A percentile compares a stretch with the other conserved stretches of the same genome.
Conservation (phyloP, 257 asterid genomes). For the Paraleonurus japonicus region DNA sequence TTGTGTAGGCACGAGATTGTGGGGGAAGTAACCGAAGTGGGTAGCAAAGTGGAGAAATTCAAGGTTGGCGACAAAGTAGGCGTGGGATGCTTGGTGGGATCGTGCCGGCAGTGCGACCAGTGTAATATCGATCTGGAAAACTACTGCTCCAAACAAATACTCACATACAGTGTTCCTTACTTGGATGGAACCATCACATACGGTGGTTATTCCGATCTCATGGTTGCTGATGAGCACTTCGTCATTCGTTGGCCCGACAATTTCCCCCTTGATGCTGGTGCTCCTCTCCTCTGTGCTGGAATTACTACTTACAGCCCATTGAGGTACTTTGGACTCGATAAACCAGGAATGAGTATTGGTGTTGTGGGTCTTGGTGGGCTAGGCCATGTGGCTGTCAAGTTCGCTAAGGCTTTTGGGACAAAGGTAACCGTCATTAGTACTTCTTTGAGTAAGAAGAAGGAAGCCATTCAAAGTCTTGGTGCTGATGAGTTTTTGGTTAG, state of each 20-base stretch:
- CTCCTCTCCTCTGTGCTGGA: conserved; percentile 62
- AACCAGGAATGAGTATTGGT: conserved; percentile 47
- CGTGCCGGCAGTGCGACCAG: conserved; percentile 53
- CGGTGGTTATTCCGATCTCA: conserved; percentile 56
- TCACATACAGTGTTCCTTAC: conserved; percentile 34
- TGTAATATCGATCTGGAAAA: conserved; percentile 52
- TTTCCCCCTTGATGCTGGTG: conserved; percentile 48
- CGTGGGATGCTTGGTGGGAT: conserved; percentile 62
- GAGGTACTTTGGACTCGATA: conserved; percentile 51
- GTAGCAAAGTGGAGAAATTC: conserved; percentile 47
- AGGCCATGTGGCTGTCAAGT: conserved; percentile 52
- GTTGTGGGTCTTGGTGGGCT: conserved; percentile 62
- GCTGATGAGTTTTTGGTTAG: conserved; percentile 53
- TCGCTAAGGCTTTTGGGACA: conserved; percentile 61
- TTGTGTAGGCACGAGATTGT: conserved; percentile 60
- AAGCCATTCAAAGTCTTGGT: conserved; percentile 43
- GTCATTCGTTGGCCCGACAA: conserved; percentile 52
- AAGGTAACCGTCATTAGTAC: conserved; percentile 56
- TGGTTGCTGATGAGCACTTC: conserved; percentile 58
- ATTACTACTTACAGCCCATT: conserved; percentile 59
- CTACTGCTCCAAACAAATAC: conserved; percentile 39
- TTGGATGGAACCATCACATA: conserved; percentile 45
- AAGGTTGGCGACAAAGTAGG: conserved; percentile 65
- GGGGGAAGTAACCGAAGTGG: conserved; percentile 61
- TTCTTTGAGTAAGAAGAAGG: conserved; percentile 43